Percentiles rank a stretch among this genome's conserved stretches.
These are phyloP conservation scores for Penicillium psychrofluorescens DNA, from an alignment of 495 filamentous ascomycete genomes.

Conservation along the genomic window DNA sequence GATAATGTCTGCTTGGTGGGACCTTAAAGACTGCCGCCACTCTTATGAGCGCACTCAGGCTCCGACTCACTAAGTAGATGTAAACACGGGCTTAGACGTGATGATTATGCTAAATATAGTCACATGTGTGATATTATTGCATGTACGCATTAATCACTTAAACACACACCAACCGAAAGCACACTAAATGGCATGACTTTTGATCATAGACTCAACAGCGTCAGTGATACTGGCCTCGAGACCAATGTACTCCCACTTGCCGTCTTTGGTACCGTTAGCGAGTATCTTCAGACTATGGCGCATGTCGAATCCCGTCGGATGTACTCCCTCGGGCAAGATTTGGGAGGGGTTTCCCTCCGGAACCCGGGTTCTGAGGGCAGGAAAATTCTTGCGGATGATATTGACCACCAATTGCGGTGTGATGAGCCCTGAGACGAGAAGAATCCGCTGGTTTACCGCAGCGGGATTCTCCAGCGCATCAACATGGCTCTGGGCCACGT, in stretches of 20 bases:
- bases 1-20: no score
- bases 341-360: slow-evolving; percentile 14
- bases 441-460: slow-evolving; percentile 22
- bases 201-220: slow-evolving; percentile 18
- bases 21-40: no score
- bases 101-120: no score
- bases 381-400: slow-evolving; percentile 20
- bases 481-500: slow-evolving; percentile 30
- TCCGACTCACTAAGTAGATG: no score
- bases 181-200: slow-evolving; percentile 2
- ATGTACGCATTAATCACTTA: no score
- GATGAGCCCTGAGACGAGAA: slow-evolving; percentile 18
- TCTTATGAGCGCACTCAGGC: no score
- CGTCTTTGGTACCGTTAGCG: slow-evolving; percentile 6
- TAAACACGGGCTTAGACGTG: no score
- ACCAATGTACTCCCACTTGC: slow-evolving; percentile 16
- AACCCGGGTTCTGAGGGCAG: slow-evolving; percentile 13
- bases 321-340: slow-evolving; percentile 14
- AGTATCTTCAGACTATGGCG: slow-evolving; percentile 17
- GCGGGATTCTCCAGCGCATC: slow-evolving; percentile 20
- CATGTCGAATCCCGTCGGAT: slow-evolving; percentile 25
- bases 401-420: slow-evolving; percentile 22
- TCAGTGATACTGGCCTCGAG: slow-evolving; percentile 18
- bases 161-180: no score
- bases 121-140: no score